Evolutionary conservation across 169 alveolate genomes (phyloP).

Genomic region (Plasmodium inui): DNA sequence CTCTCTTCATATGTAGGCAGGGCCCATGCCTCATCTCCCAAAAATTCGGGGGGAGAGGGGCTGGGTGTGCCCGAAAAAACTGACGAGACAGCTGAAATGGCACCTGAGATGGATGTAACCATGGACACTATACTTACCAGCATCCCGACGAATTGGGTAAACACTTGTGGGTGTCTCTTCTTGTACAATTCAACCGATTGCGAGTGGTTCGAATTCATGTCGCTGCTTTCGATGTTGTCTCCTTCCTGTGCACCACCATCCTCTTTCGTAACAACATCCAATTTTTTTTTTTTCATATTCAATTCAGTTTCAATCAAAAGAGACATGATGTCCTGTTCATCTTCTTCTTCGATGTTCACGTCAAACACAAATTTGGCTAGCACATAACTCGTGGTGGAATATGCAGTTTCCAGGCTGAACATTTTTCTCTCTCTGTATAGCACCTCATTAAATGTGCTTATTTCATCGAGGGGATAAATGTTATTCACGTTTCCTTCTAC

Average conservation of each 20-base stretch:
- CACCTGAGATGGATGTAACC: conserved; percentile 52
- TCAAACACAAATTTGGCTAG: conserved; percentile 44
- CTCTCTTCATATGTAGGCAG: conserved; percentile 33
- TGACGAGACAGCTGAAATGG: conserved; percentile 61
- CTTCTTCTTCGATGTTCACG: conserved; percentile 31
- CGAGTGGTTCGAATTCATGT: neutral
- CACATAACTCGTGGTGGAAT: conserved; percentile 57
- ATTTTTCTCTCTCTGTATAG: conserved; percentile 56
- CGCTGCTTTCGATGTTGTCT: neutral
- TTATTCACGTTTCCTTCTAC: conserved; percentile 6
- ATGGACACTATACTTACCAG: conserved; percentile 1
- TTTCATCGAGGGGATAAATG: conserved; percentile 53
- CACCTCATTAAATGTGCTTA: conserved; percentile 47
- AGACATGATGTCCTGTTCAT: conserved; percentile 48
- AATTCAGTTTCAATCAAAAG: conserved; percentile 46
- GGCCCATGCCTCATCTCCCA: conserved; percentile 17
- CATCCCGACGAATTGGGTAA: conserved; percentile 56
- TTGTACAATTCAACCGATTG: neutral
- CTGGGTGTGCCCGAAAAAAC: conserved; percentile 8
- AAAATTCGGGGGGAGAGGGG: conserved; percentile 66
- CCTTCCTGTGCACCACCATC: neutral
- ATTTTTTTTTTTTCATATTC: conserved; percentile 63
- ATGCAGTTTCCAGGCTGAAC: conserved; percentile 39
- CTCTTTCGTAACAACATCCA: conserved; percentile 15
- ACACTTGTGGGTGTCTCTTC: conserved; percentile 37